Evolutionary conservation across 441 rosid genomes (phyloP).

Genomic region (Mallotus japonicus): DNA sequence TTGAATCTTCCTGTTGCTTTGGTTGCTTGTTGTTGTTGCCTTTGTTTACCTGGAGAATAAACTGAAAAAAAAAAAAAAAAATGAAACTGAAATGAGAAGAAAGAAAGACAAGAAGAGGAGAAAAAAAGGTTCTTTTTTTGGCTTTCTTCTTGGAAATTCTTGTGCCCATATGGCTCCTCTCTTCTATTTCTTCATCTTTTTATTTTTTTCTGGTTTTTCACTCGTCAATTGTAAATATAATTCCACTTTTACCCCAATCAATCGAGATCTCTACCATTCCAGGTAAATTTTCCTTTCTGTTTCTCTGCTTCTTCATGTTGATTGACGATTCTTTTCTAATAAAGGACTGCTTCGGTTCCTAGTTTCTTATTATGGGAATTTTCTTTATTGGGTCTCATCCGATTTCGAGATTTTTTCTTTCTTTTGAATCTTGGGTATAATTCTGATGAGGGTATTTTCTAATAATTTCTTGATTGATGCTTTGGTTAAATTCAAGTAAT

Average conservation of each 20-base stretch:
- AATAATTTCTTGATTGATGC: not conserved
- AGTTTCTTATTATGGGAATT: not conserved
- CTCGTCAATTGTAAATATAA: slow-evolving; percentile 19
- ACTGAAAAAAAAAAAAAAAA: not conserved
- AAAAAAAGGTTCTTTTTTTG: not conserved
- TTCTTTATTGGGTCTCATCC: not conserved
- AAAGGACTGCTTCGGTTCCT: not conserved
- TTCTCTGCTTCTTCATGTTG: not conserved
- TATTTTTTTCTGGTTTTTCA: slow-evolving; percentile 25
- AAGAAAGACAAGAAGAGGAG: not conserved
- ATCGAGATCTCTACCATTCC: slow-evolving; percentile 94
- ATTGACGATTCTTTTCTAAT: not conserved
- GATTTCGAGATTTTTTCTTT: not conserved
- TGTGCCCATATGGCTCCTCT: slow-evolving; percentile 10
- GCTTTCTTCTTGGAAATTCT: not conserved
- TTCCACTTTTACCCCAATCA: slow-evolving; percentile 61
- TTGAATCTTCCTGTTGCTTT: not conserved
- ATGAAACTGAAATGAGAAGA: slow-evolving; percentile 19
- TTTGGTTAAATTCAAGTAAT: not conserved
- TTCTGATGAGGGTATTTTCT: not conserved
- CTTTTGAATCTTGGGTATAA: not conserved
- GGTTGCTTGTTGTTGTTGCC: not conserved
- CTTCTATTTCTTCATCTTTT: not conserved
- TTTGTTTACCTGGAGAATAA: not conserved
- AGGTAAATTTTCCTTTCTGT: slow-evolving; percentile 39